Conservation (phyloP, 495 filamentous ascomycete species). For the Aspergillus biplanus region DNA sequence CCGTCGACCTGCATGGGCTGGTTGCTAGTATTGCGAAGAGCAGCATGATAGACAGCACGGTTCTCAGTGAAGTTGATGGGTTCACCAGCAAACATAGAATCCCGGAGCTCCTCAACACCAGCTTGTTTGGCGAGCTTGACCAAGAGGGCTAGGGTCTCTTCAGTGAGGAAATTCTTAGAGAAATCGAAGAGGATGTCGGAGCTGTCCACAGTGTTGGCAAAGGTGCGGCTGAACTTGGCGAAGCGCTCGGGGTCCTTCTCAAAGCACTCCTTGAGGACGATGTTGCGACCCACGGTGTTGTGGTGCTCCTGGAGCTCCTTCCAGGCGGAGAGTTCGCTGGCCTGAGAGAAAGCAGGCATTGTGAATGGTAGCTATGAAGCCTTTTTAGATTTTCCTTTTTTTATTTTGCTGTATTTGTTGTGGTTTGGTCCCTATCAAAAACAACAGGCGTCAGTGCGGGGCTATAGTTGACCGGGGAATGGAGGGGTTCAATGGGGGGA, state of each 20-base stretch:
- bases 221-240: slow-evolving; percentile 83
- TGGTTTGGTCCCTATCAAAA: slow-evolving; percentile 17
- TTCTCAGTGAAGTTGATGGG: slow-evolving; percentile 99
- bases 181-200: slow-evolving; percentile 95
- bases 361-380: slow-evolving; percentile 27
- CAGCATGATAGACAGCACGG: slow-evolving; percentile 93
- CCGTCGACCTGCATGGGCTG: slow-evolving; percentile 92
- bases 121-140: slow-evolving; percentile 91
- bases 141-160: slow-evolving; percentile 85
- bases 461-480: slow-evolving; percentile 20
- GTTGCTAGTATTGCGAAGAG: slow-evolving; percentile 84
- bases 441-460: slow-evolving; percentile 41
- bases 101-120: slow-evolving; percentile 85
- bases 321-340: slow-evolving; percentile 83
- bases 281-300: slow-evolving; percentile 76
- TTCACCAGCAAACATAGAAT: slow-evolving; percentile 95
- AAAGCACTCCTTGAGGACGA: slow-evolving; percentile 93
- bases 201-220: slow-evolving; percentile 76
- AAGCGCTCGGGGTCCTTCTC: slow-evolving; percentile 86
- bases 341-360: slow-evolving; percentile 69
- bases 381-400: not conserved
- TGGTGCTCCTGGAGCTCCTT: slow-evolving; percentile 87
- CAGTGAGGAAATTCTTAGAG: slow-evolving; percentile 96
- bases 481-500: not conserved
- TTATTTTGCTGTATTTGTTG: not conserved